Percentiles rank a stretch among this genome's conserved stretches.
Conservation (phyloP, 2,329 filamentous ascomycete species). For the Penicillium sp. region DNA sequence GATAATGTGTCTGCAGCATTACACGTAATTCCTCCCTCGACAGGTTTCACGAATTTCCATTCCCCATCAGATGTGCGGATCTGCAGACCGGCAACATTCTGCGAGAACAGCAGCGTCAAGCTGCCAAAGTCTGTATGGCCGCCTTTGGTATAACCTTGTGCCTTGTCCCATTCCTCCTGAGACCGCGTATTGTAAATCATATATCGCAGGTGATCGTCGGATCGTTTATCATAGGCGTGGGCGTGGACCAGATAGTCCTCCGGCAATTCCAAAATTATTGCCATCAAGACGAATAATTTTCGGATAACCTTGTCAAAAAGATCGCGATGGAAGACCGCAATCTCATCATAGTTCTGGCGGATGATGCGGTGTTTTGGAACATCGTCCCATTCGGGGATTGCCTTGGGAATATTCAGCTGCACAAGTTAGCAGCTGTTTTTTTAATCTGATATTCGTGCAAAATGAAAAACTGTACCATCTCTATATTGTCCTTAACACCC, state of each 20-base stretch:
- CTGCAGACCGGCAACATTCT: constrained; percentile 58
- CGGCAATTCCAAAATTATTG: constrained; percentile 59
- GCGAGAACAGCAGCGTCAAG: constrained; percentile 57
- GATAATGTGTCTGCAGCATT: constrained; percentile 53
- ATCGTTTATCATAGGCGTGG: constrained; percentile 57
- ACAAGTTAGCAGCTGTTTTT: background rate
- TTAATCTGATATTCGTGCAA: no score
- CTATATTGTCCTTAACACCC: constrained; percentile 40
- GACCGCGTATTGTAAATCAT: constrained; percentile 58
- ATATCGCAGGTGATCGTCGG: constrained; percentile 61
- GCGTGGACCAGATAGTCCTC: constrained; percentile 56
- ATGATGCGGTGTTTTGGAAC: constrained; percentile 43
- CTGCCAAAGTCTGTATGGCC: constrained; percentile 61
- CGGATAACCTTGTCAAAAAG: constrained; percentile 57
- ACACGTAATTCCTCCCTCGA: constrained; percentile 52
- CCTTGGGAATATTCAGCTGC: constrained; percentile 35
- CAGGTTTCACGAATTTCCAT: constrained; percentile 54
- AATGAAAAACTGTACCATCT: constrained; percentile 26
- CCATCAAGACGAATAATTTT: constrained; percentile 57
- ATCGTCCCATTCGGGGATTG: constrained; percentile 27
- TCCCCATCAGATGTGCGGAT: constrained; percentile 47
- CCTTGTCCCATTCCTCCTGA: constrained; percentile 47
- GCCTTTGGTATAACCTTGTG: constrained; percentile 45
- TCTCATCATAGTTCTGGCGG: constrained; percentile 53
- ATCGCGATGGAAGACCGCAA: constrained; percentile 54